Evolutionary conservation across 2,329 filamentous ascomycete species (phyloP).

Genomic region (Penicillium occitanis): DNA sequence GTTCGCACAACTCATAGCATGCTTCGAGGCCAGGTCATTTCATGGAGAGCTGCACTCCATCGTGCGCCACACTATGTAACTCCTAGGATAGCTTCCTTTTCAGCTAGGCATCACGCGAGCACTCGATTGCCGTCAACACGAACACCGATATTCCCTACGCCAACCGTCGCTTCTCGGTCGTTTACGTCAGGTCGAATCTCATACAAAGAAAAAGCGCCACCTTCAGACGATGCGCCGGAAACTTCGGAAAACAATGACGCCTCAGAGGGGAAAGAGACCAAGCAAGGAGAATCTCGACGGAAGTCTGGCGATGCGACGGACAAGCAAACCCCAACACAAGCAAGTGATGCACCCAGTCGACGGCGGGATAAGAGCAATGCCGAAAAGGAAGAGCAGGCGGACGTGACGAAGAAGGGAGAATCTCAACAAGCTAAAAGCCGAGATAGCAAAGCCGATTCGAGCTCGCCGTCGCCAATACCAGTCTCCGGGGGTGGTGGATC

Average conservation of each 20-base stretch:
- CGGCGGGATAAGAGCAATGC: conserved; percentile 42
- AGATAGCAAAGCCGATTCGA: conserved; percentile 51
- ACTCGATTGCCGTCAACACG: conserved; percentile 31
- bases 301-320: conserved; percentile 40
- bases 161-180: conserved; percentile 36
- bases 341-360: conserved; percentile 30
- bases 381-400: conserved; percentile 36
- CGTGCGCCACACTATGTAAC: conserved; percentile 47
- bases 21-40: conserved; percentile 64
- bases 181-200: conserved; percentile 50
- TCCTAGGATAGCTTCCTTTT: conserved; percentile 34
- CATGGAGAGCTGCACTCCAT: conserved; percentile 63
- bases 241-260: conserved; percentile 48
- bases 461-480: conserved; percentile 48
- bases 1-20: conserved; percentile 46
- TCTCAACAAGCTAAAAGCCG: conserved; percentile 33
- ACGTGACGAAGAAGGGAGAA: conserved; percentile 45
- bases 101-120: conserved; percentile 34
- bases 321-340: conserved; percentile 35
- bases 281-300: conserved; percentile 43
- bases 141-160: conserved; percentile 27
- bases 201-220: conserved; percentile 58
- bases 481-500: conserved; percentile 31
- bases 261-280: conserved; percentile 44
- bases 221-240: conserved; percentile 40